phyloP scores from a whole-genome alignment of 2,329 filamentous ascomycete genomes.

The Aureobasidium leucospermi region DNA sequence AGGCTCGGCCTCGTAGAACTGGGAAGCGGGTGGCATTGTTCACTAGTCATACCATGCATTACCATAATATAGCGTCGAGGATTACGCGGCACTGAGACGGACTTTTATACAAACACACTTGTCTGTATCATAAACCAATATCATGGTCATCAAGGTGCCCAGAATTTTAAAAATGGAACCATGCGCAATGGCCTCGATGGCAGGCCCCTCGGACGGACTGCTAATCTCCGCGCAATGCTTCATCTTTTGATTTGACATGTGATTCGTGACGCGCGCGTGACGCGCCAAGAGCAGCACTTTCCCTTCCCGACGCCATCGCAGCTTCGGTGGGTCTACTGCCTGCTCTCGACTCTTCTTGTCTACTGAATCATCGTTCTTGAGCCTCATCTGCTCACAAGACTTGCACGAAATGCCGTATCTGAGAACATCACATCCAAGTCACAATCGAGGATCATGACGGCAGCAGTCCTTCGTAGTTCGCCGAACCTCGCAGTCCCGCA shows the following conservation, averaged over 20 bases:
- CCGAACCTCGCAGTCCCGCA: conserved; percentile 35
- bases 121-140: neutral
- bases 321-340: neutral
- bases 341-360: neutral
- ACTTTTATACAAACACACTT: neutral
- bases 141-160: neutral
- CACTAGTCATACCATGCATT: conserved; percentile 17
- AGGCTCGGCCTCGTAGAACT: conserved; percentile 8
- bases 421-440: neutral
- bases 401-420: neutral
- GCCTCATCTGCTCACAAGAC: neutral
- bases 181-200: neutral
- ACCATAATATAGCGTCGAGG: neutral
- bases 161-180: neutral
- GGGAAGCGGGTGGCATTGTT: conserved; percentile 11
- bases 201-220: neutral
- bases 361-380: neutral
- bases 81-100: neutral
- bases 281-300: conserved; percentile 10
- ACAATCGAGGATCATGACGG: conserved; percentile 23
- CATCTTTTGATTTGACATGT: neutral
- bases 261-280: neutral
- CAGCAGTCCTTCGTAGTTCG: conserved; percentile 27
- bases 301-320: neutral
- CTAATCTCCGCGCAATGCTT: neutral